Base-by-base conservation (phyloP, 352 stramenopile species). In the Globisporangium mamillatum region DNA sequence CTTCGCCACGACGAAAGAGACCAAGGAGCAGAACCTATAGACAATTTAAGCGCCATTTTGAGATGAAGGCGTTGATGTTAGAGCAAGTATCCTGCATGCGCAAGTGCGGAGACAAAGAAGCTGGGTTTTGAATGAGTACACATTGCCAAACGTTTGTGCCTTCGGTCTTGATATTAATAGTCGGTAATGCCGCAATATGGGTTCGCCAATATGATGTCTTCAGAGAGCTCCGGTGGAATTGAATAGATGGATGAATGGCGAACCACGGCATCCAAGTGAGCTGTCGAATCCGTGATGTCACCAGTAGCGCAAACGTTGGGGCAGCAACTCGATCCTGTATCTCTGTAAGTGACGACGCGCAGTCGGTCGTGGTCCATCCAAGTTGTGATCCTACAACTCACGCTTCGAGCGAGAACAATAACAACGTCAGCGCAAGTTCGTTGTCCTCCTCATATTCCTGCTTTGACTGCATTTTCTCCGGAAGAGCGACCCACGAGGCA, bases 231-330 rank as follows among this genome's bases (percentile, higher is more conserved):
- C 18, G 22, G 44, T 24, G 48, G 6, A 5, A 27, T 55, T 1
- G 1, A 4, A 10, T n/a, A 14, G 8, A 52, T 16, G 29, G 12
- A 34, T 22, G 10, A 62, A 82, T 83, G 78, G 27, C 59, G 67
- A 77, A 48, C 20, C 65, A 76, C 63, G 72, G 75, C 36, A 79
- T 92, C 34, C 78, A 82, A 50, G 84, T 92, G 59, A 92, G 82
- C 57, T 92, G 84, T 72, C 81, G 84, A 22, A 70, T 92, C 55
- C 80, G 78, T 36, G 60, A 66, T 22, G 34, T 44, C 1, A 50
- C 7, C 27, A 57, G 68, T 55, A 4, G 20, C 32, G n/a, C 56
- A 4, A 9, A 60, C 44, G 10, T 9, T 55, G 48, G 8, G 14
- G 2, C 22, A 5, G 20, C 10, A 2, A 41, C 20, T 56, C 50